phyloP scores from a whole-genome alignment of 2,329 filamentous ascomycete species.

The Huntiella bhutanensis region DNA sequence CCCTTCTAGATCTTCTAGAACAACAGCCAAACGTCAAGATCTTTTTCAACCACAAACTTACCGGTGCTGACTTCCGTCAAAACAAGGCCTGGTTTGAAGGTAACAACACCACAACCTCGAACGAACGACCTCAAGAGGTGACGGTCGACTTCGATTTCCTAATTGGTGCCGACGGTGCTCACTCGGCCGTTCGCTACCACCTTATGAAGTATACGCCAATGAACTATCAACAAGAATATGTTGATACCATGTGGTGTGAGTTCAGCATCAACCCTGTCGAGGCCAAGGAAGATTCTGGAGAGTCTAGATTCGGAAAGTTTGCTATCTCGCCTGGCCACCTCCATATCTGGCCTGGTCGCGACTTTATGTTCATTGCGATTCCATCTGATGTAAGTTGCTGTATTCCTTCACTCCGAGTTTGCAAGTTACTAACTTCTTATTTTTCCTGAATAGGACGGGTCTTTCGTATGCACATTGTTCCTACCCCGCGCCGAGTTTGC shows the following conservation, averaged over 20 bases:
- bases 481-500: constrained; percentile 53
- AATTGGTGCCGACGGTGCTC: constrained; percentile 86
- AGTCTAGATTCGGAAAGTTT: constrained; percentile 29
- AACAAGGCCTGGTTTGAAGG: constrained; percentile 78
- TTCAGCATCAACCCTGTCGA: constrained; percentile 52
- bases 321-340: constrained; percentile 79
- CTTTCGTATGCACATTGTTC: constrained; percentile 91
- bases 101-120: constrained; percentile 6
- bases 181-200: constrained; percentile 78
- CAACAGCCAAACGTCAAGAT: constrained; percentile 74
- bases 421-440: neutral
- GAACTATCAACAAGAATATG: constrained; percentile 85
- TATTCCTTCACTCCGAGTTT: neutral
- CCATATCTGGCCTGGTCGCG: constrained; percentile 88
- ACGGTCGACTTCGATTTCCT: constrained; percentile 80
- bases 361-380: constrained; percentile 98
- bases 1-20: constrained; percentile 67
- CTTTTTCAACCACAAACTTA: constrained; percentile 85
- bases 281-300: constrained; percentile 21
- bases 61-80: constrained; percentile 64
- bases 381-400: constrained; percentile 39
- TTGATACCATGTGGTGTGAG: constrained; percentile 94
- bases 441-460: constrained; percentile 43
- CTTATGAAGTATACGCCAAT: constrained; percentile 89
- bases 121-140: constrained; percentile 43